These are phyloP conservation scores for Suillus subaureus DNA, from an alignment of 768 basidiomycete species.

Conservation along the genomic window DNA sequence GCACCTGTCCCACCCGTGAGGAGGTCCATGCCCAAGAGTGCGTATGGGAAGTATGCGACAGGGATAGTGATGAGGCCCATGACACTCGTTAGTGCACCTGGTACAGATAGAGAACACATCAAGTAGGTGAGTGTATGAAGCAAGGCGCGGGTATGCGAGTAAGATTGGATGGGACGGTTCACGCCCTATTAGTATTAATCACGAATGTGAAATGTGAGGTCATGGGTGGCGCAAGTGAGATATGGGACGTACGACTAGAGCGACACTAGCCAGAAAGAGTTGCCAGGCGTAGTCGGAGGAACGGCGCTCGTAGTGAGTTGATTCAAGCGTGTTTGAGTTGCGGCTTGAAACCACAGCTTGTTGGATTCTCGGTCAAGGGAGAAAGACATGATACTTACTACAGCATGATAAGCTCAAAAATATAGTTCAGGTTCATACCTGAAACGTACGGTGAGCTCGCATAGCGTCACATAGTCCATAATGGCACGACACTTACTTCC, in stretches of 20 bases:
- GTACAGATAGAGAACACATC: conserved; percentile 63
- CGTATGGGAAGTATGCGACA: conserved; percentile 71
- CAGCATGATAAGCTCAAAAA: conserved; percentile 47
- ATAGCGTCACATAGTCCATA: background rate
- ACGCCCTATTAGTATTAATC: conserved; percentile 37
- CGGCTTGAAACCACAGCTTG: conserved; percentile 47
- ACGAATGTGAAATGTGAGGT: conserved; percentile 2
- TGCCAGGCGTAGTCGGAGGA: conserved; percentile 84
- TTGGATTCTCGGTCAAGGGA: conserved; percentile 2
- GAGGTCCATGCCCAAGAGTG: conserved; percentile 72
- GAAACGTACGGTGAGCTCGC: background rate
- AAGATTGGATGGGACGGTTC: conserved; percentile 61
- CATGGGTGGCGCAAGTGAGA: conserved; percentile 8
- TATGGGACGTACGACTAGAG: conserved; percentile 57
- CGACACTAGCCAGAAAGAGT: conserved; percentile 51
- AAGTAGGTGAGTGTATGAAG: conserved; percentile 71
- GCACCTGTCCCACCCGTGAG: conserved; percentile 59
- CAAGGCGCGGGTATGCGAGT: conserved; percentile 64
- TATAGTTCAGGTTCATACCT: conserved; percentile 35
- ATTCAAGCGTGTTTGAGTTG: conserved; percentile 66
- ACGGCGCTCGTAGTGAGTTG: conserved; percentile 52
- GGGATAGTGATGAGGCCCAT: conserved; percentile 82
- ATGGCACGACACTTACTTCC: conserved; percentile 48
- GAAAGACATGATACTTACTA: conserved; percentile 32
- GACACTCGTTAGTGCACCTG: conserved; percentile 68